phyloP scores from a whole-genome alignment of 164 flowering plant species.

The Paratinospora sagittata region DNA sequence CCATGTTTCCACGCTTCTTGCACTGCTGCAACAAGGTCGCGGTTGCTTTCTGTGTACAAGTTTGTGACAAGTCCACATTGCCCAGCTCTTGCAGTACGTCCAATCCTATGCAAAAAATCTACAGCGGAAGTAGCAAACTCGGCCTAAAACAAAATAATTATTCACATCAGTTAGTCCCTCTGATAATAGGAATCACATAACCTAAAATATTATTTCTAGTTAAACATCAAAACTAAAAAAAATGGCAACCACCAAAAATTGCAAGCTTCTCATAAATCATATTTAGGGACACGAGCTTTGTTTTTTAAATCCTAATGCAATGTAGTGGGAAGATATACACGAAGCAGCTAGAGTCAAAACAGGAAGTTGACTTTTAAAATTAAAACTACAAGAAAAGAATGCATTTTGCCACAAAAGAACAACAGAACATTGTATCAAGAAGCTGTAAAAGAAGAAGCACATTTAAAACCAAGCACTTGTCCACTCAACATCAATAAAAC shows the following conservation, averaged over 20 bases:
- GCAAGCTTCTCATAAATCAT: neutral
- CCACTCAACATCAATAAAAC: too few relatives aligned
- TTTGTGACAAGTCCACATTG: conserved; percentile 84
- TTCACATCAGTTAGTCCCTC: conserved; percentile 7
- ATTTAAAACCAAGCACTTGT: too few relatives aligned
- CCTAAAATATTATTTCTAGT: neutral
- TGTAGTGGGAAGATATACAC: neutral
- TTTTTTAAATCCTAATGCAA: neutral
- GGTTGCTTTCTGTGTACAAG: conserved; percentile 61
- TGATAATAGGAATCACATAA: neutral
- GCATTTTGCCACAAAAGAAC: too few relatives aligned
- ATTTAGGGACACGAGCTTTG: neutral
- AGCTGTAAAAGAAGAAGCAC: too few relatives aligned
- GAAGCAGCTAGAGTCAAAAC: neutral
- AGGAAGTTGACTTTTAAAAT: neutral
- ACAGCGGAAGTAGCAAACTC: conserved; percentile 94
- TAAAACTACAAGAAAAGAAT: neutral
- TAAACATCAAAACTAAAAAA: neutral
- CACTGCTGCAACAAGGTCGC: conserved; percentile 80
- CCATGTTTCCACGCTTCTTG: conserved; percentile 65
- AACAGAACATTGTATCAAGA: too few relatives aligned
- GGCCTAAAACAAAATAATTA: conserved; percentile 46
- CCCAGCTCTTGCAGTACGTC: conserved; percentile 97
- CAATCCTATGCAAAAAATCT: conserved; percentile 90
- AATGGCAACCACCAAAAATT: neutral